These are phyloP conservation scores for Raffaelea arxii DNA, from an alignment of 2,329 filamentous ascomycete species.

Conservation along the genomic window DNA sequence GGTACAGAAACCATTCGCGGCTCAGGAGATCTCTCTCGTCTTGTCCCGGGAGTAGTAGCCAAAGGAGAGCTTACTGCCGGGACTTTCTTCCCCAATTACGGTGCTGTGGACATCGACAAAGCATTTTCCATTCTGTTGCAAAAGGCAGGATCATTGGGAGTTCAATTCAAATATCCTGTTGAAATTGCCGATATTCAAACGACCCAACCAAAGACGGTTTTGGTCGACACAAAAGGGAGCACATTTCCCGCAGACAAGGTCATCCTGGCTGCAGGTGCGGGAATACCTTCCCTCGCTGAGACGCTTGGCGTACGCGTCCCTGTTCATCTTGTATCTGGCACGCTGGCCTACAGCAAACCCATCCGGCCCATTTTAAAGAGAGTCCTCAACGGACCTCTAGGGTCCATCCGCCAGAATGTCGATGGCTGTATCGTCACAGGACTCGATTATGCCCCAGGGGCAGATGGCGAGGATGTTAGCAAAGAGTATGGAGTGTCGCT, in stretches of 20 bases:
- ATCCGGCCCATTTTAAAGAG: neutral
- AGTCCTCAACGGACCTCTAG: neutral
- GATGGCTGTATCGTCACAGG: neutral
- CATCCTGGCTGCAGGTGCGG: neutral
- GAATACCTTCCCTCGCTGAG: neutral
- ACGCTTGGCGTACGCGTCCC: neutral
- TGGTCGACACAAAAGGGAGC: neutral
- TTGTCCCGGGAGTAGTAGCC: neutral
- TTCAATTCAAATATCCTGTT: neutral
- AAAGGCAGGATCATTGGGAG: neutral
- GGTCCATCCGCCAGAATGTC: constrained; percentile 1
- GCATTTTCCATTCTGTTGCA: neutral
- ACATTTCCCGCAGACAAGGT: neutral
- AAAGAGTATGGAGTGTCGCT: neutral
- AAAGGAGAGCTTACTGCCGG: neutral
- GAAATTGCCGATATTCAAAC: neutral
- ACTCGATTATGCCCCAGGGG: neutral
- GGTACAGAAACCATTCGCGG: neutral
- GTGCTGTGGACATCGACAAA: neutral
- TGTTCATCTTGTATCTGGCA: neutral
- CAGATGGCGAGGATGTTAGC: neutral
- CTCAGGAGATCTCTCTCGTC: neutral
- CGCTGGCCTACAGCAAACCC: neutral
- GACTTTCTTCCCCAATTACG: neutral
- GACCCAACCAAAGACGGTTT: neutral